phyloP scores from a whole-genome alignment of 2,329 filamentous ascomycete species.

The Aspergillus caelatus region DNA sequence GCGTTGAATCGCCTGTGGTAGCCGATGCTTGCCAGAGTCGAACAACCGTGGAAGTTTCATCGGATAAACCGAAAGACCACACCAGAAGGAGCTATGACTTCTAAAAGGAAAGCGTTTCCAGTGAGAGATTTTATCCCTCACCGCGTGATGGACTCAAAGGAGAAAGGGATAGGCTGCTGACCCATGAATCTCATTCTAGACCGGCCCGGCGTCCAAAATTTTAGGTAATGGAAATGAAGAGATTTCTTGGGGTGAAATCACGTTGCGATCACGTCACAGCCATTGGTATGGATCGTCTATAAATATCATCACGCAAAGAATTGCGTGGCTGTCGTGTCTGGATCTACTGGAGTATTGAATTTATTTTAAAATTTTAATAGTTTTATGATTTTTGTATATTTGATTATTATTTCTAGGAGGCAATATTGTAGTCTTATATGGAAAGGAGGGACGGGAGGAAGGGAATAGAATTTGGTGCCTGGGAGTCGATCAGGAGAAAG shows the following conservation, averaged over 20 bases:
- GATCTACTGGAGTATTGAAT: background rate
- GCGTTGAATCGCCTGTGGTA: background rate
- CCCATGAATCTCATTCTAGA: background rate
- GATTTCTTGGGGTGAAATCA: background rate
- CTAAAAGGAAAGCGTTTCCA: background rate
- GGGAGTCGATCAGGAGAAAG: background rate
- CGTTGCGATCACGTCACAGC: background rate
- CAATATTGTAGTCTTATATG: too few species aligned
- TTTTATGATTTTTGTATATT: too few species aligned
- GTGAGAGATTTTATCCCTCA: conserved; percentile 1
- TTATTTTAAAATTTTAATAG: too few species aligned
- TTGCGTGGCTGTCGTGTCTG: background rate
- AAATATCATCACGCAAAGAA: background rate
- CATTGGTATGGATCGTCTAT: background rate
- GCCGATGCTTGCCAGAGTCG: background rate
- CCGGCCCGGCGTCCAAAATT: background rate
- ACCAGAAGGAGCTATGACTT: background rate
- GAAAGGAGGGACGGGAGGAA: background rate
- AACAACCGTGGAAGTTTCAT: background rate
- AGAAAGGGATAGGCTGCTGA: background rate
- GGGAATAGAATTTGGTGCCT: background rate
- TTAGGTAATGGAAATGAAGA: background rate
- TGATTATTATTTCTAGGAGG: too few species aligned
- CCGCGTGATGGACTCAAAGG: background rate
- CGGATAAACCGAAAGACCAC: background rate